Percentiles rank a stretch among this genome's conserved stretches.
Conservation (phyloP, 495 filamentous ascomycete species). For the Margaritispora aquatica region DNA sequence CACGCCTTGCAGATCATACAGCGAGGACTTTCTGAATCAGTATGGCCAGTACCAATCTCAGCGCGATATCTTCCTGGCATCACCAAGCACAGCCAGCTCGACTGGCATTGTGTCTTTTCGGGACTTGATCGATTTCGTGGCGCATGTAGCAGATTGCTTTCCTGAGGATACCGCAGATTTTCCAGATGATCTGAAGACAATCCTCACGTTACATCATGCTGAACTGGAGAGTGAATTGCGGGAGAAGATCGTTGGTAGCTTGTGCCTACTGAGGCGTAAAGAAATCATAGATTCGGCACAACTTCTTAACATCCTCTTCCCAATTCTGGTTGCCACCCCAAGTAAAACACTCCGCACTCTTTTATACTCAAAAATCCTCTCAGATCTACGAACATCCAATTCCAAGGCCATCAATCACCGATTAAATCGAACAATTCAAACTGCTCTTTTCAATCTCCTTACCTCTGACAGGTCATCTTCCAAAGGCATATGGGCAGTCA, state of each 20-base stretch:
- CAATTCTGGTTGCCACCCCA: constrained; percentile 77
- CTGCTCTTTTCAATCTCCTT: constrained; percentile 84
- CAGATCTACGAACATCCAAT: constrained; percentile 81
- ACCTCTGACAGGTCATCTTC: constrained; percentile 75
- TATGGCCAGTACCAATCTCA: constrained; percentile 90
- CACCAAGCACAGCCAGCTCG: constrained; percentile 68
- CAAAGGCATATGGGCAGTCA: constrained; percentile 91
- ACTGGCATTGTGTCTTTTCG: constrained; percentile 72
- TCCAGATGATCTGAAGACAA: constrained; percentile 70
- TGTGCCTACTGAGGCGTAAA: constrained; percentile 84
- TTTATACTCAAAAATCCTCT: constrained; percentile 85
- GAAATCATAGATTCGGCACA: constrained; percentile 79
- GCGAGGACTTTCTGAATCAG: constrained; percentile 79
- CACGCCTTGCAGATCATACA: constrained; percentile 55
- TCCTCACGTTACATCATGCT: constrained; percentile 75
- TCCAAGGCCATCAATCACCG: constrained; percentile 80
- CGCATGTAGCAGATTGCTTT: constrained; percentile 92
- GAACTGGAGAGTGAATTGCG: constrained; percentile 73
- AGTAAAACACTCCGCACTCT: constrained; percentile 81
- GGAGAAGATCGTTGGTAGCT: constrained; percentile 89
- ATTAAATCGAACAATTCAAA: constrained; percentile 88
- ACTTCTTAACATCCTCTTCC: constrained; percentile 83
- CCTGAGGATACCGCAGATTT: constrained; percentile 71
- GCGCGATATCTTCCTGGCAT: constrained; percentile 80
- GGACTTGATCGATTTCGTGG: constrained; percentile 82